Percentiles rank a stretch among this genome's conserved stretches.
These are phyloP conservation scores for Scheffersomyces spartinae DNA, from an alignment of 805 yeast species.

Conservation along the genomic window DNA sequence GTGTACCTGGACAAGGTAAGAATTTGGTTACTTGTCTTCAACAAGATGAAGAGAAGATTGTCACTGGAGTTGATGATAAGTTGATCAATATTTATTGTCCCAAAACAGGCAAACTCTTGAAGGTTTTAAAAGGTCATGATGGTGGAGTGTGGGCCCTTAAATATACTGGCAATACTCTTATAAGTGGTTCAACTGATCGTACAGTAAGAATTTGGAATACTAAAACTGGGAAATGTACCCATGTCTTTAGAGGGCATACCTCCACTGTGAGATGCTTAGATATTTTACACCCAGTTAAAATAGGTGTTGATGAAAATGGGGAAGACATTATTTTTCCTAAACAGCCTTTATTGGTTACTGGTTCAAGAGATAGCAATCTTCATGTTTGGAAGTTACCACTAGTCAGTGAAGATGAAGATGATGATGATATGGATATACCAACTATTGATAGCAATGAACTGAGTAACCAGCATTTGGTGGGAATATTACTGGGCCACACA, in stretches of 20 bases:
- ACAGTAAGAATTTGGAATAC: conserved; percentile 93
- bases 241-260: conserved; percentile 82
- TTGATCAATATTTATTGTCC: conserved; percentile 76
- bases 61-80: conserved; percentile 87
- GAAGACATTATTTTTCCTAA: conserved; percentile 45
- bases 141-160: conserved; percentile 99
- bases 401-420: conserved; percentile 21
- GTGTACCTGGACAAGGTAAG: conserved; percentile 58
- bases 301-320: conserved; percentile 53
- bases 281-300: conserved; percentile 54
- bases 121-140: conserved; percentile 72
- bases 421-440: conserved; percentile 18
- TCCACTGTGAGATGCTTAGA: conserved; percentile 91
- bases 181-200: conserved; percentile 91
- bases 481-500: conserved; percentile 63
- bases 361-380: conserved; percentile 33
- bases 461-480: conserved; percentile 53
- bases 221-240: conserved; percentile 75
- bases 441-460: conserved; percentile 25
- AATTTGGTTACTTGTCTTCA: conserved; percentile 92
- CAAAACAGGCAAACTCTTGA: conserved; percentile 50
- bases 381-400: conserved; percentile 48
- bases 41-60: conserved; percentile 80
- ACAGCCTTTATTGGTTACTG: conserved; percentile 50
- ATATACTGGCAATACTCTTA: conserved; percentile 70